phyloP scores from a whole-genome alignment of 768 basidiomycete genomes.

The Rhodotorula diobovata region DNA sequence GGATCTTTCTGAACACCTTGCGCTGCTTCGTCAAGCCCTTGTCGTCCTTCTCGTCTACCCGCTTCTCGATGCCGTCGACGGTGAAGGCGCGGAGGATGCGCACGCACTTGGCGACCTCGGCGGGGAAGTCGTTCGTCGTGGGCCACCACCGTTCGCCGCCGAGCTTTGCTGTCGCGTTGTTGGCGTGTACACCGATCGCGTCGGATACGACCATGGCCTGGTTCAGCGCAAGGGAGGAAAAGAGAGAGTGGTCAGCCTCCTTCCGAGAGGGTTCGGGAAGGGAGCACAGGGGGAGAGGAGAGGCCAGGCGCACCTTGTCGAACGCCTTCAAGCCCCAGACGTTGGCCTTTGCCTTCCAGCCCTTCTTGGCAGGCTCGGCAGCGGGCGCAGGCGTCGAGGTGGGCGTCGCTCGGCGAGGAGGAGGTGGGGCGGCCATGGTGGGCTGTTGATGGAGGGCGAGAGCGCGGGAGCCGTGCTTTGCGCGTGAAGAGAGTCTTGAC shows the following conservation, averaged over 20 bases:
- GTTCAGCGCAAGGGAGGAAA: neutral
- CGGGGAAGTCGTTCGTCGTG: neutral
- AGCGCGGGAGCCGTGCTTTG: neutral
- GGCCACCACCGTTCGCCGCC: conserved; percentile 23
- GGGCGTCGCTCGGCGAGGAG: neutral
- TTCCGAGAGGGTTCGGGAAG: no score
- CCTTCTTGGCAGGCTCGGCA: neutral
- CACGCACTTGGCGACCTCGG: conserved; percentile 11
- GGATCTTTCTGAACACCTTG: conserved; percentile 40
- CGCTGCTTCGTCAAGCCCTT: conserved; percentile 24
- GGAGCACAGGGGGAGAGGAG: neutral
- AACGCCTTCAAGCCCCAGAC: conserved; percentile 4
- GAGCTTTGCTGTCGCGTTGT: neutral
- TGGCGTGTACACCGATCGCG: conserved; percentile 3
- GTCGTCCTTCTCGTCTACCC: conserved; percentile 4
- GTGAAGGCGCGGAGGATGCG: conserved; percentile 43
- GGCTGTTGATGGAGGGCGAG: no score
- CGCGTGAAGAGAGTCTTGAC: no score
- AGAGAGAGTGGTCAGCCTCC: neutral
- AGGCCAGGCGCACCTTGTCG: neutral
- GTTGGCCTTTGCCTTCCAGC: conserved; percentile 13
- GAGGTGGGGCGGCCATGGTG: neutral
- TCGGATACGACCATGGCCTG: conserved; percentile 9
- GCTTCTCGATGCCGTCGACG: conserved; percentile 24
- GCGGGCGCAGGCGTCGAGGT: neutral